Evolutionary conservation across 2,329 filamentous ascomycete genomes (phyloP).

Genomic region (Neopestalotiopsis clavispora): DNA sequence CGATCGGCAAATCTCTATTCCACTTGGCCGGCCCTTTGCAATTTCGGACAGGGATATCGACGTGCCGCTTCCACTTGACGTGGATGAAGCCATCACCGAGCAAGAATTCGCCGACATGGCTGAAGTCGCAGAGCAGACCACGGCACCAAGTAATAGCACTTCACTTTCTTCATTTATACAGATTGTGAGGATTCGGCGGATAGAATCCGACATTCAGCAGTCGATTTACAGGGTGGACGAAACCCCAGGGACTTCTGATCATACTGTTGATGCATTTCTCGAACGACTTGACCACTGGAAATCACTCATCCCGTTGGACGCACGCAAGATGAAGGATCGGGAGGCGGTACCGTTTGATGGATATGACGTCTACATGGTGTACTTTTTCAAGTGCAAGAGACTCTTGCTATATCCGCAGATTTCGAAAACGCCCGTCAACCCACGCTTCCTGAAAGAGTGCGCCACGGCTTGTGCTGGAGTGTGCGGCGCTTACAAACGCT

Average conservation of each 20-base stretch:
- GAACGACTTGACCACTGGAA: conserved; percentile 14
- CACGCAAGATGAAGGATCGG: conserved; percentile 20
- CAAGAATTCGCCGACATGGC: conserved; percentile 19
- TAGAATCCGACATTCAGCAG: conserved; percentile 21
- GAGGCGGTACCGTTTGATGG: conserved; percentile 16
- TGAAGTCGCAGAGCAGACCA: conserved; percentile 21
- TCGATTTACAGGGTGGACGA: conserved; percentile 18
- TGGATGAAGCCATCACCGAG: conserved; percentile 22
- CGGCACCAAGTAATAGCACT: conserved; percentile 26
- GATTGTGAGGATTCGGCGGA: conserved; percentile 15
- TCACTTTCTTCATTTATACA: conserved; percentile 16
- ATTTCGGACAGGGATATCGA: conserved; percentile 40
- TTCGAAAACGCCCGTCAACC: conserved; percentile 28
- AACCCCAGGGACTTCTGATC: conserved; percentile 11
- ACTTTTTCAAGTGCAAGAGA: conserved; percentile 28
- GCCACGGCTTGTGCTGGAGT: conserved; percentile 28
- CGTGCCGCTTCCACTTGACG: conserved; percentile 30
- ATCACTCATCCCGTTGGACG: conserved; percentile 21
- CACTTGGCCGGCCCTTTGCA: conserved; percentile 39
- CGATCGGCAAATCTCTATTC: conserved; percentile 38
- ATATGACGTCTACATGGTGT: conserved; percentile 23
- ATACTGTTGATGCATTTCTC: conserved; percentile 11
- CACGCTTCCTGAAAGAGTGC: conserved; percentile 26
- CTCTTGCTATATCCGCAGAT: conserved; percentile 28
- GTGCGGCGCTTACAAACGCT: conserved; percentile 35